Evolutionary conservation across 2,329 filamentous ascomycete species (phyloP).

Genomic region (Trichoderma sp.): DNA sequence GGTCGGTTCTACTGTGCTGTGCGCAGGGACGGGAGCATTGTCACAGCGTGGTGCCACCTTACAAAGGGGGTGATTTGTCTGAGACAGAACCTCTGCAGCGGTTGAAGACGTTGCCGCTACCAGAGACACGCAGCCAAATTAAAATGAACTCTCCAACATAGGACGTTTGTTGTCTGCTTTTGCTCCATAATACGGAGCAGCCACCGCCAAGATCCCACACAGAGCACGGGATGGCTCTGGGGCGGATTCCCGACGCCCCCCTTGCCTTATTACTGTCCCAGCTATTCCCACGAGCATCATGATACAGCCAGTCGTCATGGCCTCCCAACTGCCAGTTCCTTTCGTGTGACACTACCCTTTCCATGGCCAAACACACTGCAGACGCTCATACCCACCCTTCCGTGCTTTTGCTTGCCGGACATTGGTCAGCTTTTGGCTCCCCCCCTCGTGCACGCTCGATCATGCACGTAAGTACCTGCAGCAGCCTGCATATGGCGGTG

Average conservation of each 20-base stretch:
- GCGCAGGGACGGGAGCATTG: not conserved
- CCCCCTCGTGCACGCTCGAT: constrained; percentile 5
- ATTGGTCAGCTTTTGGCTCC: constrained; percentile 5
- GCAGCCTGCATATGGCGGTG: constrained; percentile 10
- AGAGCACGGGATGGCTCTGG: not conserved
- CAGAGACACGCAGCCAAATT: not conserved
- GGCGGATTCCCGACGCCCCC: not conserved
- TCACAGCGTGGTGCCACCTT: not conserved
- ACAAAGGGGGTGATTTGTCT: not conserved
- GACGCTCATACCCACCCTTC: constrained; percentile 2
- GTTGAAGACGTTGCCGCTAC: not conserved
- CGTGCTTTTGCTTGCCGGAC: not conserved
- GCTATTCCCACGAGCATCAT: not conserved
- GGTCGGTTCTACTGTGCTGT: not conserved
- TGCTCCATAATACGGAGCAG: not conserved
- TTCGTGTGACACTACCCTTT: not conserved
- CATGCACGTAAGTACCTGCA: constrained; percentile 19
- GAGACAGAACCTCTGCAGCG: not conserved
- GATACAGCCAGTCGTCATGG: not conserved
- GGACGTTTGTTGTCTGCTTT: not conserved
- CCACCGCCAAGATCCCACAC: not conserved
- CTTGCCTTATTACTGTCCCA: too few relatives aligned
- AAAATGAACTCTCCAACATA: not conserved
- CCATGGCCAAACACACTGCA: constrained; percentile 5
- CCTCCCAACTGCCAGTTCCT: not conserved